Conservation (phyloP, 352 stramenopile species). For the Pythium aphanidermatum region DNA sequence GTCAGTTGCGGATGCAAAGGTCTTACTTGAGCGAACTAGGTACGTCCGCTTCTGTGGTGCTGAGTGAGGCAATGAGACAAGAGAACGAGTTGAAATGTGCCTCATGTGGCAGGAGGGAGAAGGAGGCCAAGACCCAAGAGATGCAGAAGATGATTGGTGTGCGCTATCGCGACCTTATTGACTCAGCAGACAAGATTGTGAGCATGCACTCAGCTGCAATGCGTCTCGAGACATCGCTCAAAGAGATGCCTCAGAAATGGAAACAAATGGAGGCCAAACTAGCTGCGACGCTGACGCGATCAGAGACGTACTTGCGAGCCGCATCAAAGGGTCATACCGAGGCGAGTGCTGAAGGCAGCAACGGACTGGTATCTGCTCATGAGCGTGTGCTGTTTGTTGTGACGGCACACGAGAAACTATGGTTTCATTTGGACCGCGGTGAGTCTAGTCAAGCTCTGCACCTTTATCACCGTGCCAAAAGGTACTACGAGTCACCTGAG, state of each 20-base stretch:
- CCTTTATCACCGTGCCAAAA: conserved; percentile 36
- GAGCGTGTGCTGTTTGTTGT: conserved; percentile 51
- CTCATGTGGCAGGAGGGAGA: conserved; percentile 48
- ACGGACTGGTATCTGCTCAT: conserved; percentile 1
- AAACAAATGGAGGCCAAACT: conserved; percentile 50
- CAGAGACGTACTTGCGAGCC: conserved; percentile 6
- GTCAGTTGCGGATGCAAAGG: conserved; percentile 79
- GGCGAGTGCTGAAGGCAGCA: not conserved
- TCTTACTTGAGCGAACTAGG: conserved; percentile 73
- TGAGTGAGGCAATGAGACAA: not conserved
- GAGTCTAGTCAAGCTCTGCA: conserved; percentile 44
- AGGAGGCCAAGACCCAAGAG: conserved; percentile 84
- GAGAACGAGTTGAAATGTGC: not conserved
- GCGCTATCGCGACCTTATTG: conserved; percentile 90
- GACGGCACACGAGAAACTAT: conserved; percentile 58
- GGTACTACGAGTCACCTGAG: conserved; percentile 20
- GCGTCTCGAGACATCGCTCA: conserved; percentile 69
- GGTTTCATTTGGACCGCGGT: conserved; percentile 57
- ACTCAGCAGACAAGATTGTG: conserved; percentile 90
- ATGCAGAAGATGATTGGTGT: conserved; percentile 93
- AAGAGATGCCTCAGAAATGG: conserved; percentile 85
- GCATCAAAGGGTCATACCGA: conserved; percentile 2
- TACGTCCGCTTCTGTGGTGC: conserved; percentile 15
- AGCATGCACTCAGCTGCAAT: conserved; percentile 88
- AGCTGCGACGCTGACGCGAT: conserved; percentile 20